phyloP scores from a whole-genome alignment of 148 eudicot genomes.

The Heliosperma pusillum region DNA sequence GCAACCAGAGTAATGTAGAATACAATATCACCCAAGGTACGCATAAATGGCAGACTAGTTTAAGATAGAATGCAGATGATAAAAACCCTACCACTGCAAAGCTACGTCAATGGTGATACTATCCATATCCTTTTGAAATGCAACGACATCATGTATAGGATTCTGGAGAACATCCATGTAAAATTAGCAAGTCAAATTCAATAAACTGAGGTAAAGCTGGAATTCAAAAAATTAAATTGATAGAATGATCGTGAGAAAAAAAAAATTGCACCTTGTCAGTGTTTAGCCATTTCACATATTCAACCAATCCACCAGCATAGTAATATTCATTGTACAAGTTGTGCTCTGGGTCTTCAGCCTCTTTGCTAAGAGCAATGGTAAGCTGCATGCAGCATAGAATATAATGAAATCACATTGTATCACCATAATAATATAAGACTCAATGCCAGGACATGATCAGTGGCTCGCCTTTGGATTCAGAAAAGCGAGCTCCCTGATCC shows the following conservation, averaged over 20 bases:
- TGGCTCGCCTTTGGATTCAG: slow-evolving; percentile 78
- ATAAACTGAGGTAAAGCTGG: not conserved
- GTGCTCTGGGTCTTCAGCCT: slow-evolving; percentile 61
- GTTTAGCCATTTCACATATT: slow-evolving; percentile 96
- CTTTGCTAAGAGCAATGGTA: slow-evolving; percentile 62
- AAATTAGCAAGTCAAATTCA: slow-evolving; percentile 18
- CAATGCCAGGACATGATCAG: not conserved
- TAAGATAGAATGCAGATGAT: slow-evolving; percentile 5
- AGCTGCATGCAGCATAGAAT: slow-evolving; percentile 45
- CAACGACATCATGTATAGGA: slow-evolving; percentile 83
- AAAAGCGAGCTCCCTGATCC: slow-evolving; percentile 97
- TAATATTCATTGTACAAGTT: slow-evolving; percentile 52
- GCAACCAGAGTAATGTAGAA: not conserved
- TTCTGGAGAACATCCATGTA: slow-evolving; percentile 48
- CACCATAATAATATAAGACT: not conserved
- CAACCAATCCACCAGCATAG: slow-evolving; percentile 90
- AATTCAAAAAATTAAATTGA: not conserved
- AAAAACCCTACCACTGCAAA: slow-evolving; percentile 72
- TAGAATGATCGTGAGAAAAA: not conserved
- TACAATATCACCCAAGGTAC: not conserved
- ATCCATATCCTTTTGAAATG: slow-evolving; percentile 66
- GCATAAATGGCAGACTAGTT: not conserved
- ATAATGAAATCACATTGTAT: not conserved
- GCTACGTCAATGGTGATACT: slow-evolving; percentile 78
- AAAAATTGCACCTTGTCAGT: slow-evolving; percentile 61